Evolutionary conservation across 1,284 basidiomycete species (phyloP), one percentile per base, ranked within the genome.

Genomic region (Leccinum griseonigrum): DNA sequence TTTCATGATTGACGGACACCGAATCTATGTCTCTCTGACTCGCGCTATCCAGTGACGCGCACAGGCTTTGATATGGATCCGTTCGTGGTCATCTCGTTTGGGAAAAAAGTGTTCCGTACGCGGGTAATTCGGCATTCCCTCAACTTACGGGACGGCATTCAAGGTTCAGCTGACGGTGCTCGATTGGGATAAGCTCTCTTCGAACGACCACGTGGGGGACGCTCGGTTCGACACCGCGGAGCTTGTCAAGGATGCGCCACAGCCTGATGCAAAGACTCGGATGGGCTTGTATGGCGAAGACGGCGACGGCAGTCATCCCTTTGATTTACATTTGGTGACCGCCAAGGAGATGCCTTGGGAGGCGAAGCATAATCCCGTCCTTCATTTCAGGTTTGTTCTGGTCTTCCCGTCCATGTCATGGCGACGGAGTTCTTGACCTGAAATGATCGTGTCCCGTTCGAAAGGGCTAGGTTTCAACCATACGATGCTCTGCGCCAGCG

Each of bases 1-100:
- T 40, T 40, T n/a, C n/a, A 31, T 52, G 7, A 11, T 46, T 64
- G 64, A 70, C 36, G 54, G 48, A n/a, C n/a, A 3, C 16, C 3
- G 16, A 22, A 34, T 18, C n/a, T 26, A 38, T 8, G 4, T 26
- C 22, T 43, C 16, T 48, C 14, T 57, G 18, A 8, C 7, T 58
- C 8, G 31, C 7, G 8, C 22, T 6, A 3, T 16, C 38, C 64
- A 92, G 90, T 93, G 84, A 93, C 88, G 3, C 84, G 90, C 2
- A 91, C 85, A 0, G 91, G 92, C 0, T 95, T 89, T 85, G 96
- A 98, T 72, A 98, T 98, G 95, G 95, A 99, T 70, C 95, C 95
- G 0, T 98, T 98, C 71, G 92, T 95, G 14, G 95, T 99, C 66
- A 86, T 96, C 66, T 95, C 94, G 2, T 99, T 99, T 67, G 93